Base-by-base conservation (phyloP, 495 filamentous ascomycete species). In the Neurospora tetrasperma region DNA sequence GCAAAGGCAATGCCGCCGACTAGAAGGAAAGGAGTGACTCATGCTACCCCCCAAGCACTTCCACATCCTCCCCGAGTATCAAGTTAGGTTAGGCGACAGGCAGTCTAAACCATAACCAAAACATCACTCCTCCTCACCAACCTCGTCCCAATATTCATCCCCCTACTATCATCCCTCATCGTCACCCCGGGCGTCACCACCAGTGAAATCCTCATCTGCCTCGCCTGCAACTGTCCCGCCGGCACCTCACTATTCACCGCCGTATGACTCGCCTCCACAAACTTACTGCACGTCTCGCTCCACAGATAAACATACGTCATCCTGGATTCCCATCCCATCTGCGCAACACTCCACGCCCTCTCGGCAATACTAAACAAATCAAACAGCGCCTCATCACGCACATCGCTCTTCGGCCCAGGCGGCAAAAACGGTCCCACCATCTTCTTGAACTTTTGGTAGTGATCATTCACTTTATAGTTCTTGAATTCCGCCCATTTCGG, bases 171-270 rank as follows among this genome's bases (percentile, higher is more conserved):
- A 44, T 80, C 74, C 5, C 79, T 73, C 72, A 79, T 73, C 1
- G 76, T 79, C 14, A 81, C 72, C 4, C 76, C 75, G 9, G 80
- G 80, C 7, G 80, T 81, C 31, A 82, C 75, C 46, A 80, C 78
- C 0, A 80, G 71, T 72, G 74, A 77, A 5, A 82, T 66, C 20
- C 80, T 76, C 42, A 62, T 42, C 48, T 80, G 80, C 74, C 38
- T 8, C 75, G 31, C 5, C 66, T 73, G 62, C 62, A 73, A 10
- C 39, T 38, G 6, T 44, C 20, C 16, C 14, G 38, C n/a, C 39
- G 20, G 41, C 16, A 70, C 1, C 6, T 46, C 2, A 16, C 69
- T 71, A 12, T 73, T 73, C 11, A 76, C 0, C 1, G 74, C 70
- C 42, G 74, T 73, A 72, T 79, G 79, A 6, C 44, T 69, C 10